Base-by-base conservation (phyloP, 1,284 basidiomycete species). In the Puccinia brachypodii region DNA sequence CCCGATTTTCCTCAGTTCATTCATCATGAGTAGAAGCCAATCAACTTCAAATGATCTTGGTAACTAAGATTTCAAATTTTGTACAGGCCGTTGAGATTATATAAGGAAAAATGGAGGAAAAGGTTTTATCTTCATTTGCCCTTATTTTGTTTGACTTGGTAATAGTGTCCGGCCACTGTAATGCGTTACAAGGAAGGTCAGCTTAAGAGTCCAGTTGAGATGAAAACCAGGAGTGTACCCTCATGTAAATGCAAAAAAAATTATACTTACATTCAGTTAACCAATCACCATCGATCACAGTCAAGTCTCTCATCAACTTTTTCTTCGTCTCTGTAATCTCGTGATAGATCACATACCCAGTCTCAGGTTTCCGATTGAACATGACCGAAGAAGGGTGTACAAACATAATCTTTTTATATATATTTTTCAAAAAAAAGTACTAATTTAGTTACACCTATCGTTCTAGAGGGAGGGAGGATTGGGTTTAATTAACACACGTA, bases 241-340 rank as follows among this genome's bases (percentile, higher is more conserved):
- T n/a, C n/a, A n/a, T n/a, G n/a, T n/a, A n/a, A n/a, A n/a, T n/a
- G n/a, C n/a, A n/a, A n/a, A n/a, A n/a, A 36, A 36, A 11, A 38
- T 31, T 28, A 40, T 31, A 42, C 66, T 71, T 50, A 79, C 76
- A 53, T 83, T 89, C 88, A 1, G 87, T 87, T 36, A 89, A 85
- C 89, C 89, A 90, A 68, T 89, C 89, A 81, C 88, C 86, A 56
- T 89, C 88, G 40, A 89, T 87, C 8, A 89, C 88, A 0, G 89
- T 89, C 25, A 90, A 79, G 83, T 90, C 90, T 64, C 89, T 84
- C 87, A 90, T 90, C 84, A 89, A 90, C 36, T 86, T 92, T 87
- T 96, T 98, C 83, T 94, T 95, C 0, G 96, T 98, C 87, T 98
- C 95, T 84, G 96, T 91, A 87, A 98, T 92, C 86, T 99, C 96